A percentile compares a stretch with the other conserved stretches of the same genome.
These are phyloP conservation scores for Chrysanthemum lavandulifolium DNA, from an alignment of 129 eudicot genomes.

Conservation along the genomic window DNA sequence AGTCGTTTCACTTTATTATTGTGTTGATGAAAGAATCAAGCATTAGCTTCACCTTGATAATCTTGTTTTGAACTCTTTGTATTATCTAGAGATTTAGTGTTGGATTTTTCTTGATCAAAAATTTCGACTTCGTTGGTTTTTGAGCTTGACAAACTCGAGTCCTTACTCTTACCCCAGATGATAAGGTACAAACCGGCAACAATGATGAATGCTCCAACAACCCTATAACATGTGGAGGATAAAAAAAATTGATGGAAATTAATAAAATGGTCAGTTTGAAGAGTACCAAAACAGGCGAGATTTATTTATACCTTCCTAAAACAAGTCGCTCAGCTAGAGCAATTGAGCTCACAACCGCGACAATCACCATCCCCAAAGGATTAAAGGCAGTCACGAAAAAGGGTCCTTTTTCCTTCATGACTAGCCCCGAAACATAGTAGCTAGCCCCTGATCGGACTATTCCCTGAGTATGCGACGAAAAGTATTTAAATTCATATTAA, in stretches of 20 bases:
- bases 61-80: slow-evolving; percentile 21
- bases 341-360: slow-evolving; percentile 57
- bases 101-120: slow-evolving; percentile 20
- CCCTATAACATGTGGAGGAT: slow-evolving; percentile 25
- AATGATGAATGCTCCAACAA: slow-evolving; percentile 46
- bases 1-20: slow-evolving; percentile 20
- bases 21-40: slow-evolving; percentile 24
- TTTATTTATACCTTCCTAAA: slow-evolving; percentile 51
- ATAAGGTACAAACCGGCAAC: slow-evolving; percentile 51
- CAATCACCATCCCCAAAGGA: slow-evolving; percentile 66
- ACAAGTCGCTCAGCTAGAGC: slow-evolving; percentile 46
- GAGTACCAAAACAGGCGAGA: neutral
- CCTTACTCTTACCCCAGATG: slow-evolving; percentile 61
- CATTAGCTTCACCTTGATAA: slow-evolving; percentile 24
- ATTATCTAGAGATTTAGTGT: slow-evolving; percentile 7
- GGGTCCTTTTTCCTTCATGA: slow-evolving; percentile 65
- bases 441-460: slow-evolving; percentile 54
- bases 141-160: slow-evolving; percentile 35
- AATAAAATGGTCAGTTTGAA: neutral
- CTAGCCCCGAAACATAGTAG: slow-evolving; percentile 53
- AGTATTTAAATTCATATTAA: neutral
- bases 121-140: slow-evolving; percentile 18
- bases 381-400: slow-evolving; percentile 60
- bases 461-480: slow-evolving; percentile 42
- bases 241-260: neutral